phyloP scores from a whole-genome alignment of 2,329 filamentous ascomycete species.

The Phyllosticta citribraziliensis region DNA sequence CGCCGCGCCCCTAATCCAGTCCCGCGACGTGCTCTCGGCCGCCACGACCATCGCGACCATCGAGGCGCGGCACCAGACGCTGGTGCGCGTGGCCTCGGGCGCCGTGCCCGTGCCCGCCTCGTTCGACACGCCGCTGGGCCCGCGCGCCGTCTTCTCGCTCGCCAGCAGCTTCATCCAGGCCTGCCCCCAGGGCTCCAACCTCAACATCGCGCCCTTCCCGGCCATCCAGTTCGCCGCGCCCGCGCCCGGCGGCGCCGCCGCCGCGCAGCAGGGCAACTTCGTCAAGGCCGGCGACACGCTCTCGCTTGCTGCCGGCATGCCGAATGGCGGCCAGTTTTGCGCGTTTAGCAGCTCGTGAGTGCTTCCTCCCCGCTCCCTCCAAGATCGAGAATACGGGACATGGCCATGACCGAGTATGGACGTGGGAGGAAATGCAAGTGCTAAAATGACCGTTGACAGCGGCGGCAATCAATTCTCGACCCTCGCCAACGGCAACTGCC shows the following conservation, averaged over 20 bases:
- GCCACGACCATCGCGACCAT: slow-evolving; percentile 64
- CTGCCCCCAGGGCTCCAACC: slow-evolving; percentile 55
- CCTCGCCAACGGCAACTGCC: slow-evolving; percentile 48
- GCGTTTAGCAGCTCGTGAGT: slow-evolving; percentile 55
- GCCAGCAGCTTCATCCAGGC: slow-evolving; percentile 62
- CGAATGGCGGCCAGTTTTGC: slow-evolving; percentile 46
- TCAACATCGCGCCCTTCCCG: slow-evolving; percentile 56
- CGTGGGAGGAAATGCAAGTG: background rate
- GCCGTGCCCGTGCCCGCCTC: slow-evolving; percentile 54
- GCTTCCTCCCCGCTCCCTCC: background rate
- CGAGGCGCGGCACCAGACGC: slow-evolving; percentile 64
- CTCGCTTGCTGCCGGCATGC: slow-evolving; percentile 26
- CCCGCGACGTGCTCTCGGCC: slow-evolving; percentile 50
- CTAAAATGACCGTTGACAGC: slow-evolving; percentile 20
- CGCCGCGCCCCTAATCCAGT: slow-evolving; percentile 55
- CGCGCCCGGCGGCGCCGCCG: slow-evolving; percentile 27
- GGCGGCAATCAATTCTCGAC: slow-evolving; percentile 41
- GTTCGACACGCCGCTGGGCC: slow-evolving; percentile 60
- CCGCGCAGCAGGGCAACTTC: background rate
- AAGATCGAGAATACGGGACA: too few relatives aligned
- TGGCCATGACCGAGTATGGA: too few relatives aligned
- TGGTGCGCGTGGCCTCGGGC: slow-evolving; percentile 53
- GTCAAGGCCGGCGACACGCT: slow-evolving; percentile 24
- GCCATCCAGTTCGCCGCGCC: slow-evolving; percentile 43
- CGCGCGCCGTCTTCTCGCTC: slow-evolving; percentile 62